Conservation (phyloP, 768 basidiomycete genomes). For the Lentinula guzmanii region DNA sequence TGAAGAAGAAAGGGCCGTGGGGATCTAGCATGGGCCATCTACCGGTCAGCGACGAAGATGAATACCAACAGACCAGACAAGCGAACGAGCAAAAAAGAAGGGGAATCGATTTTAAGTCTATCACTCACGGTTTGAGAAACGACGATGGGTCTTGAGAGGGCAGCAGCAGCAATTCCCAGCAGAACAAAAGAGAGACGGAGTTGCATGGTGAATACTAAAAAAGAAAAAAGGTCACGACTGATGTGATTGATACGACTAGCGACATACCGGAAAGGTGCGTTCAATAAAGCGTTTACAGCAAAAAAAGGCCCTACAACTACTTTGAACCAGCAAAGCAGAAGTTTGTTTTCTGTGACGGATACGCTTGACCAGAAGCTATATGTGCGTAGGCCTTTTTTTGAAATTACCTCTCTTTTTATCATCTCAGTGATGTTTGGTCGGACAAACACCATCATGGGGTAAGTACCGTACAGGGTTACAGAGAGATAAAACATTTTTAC, state of each 20-base stretch:
- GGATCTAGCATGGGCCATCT: not conserved
- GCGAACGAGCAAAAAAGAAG: not conserved
- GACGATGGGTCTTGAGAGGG: not conserved
- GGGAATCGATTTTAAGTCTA: not conserved
- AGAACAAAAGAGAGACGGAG: not conserved
- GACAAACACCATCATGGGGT: not conserved
- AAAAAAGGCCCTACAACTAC: not conserved
- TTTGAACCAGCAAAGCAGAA: not conserved
- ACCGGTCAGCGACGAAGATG: not conserved
- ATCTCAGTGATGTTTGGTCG: not conserved
- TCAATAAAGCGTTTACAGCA: not conserved
- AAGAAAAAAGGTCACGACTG: not conserved
- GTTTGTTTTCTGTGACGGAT: not conserved
- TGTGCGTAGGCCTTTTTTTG: not conserved
- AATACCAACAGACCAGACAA: too few species aligned
- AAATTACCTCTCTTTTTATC: not conserved
- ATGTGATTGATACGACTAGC: too few species aligned
- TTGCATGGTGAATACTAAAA: not conserved
- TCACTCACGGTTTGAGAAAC: not conserved
- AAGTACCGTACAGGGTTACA: not conserved
- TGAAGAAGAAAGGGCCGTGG: not conserved
- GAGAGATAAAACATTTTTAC: not conserved
- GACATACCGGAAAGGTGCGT: not conserved
- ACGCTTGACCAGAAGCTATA: not conserved
- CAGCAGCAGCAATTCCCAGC: not conserved